Percentiles rank a stretch among this genome's conserved stretches.
phyloP scores from a whole-genome alignment of 441 rosid species.

The Populus hybrid region DNA sequence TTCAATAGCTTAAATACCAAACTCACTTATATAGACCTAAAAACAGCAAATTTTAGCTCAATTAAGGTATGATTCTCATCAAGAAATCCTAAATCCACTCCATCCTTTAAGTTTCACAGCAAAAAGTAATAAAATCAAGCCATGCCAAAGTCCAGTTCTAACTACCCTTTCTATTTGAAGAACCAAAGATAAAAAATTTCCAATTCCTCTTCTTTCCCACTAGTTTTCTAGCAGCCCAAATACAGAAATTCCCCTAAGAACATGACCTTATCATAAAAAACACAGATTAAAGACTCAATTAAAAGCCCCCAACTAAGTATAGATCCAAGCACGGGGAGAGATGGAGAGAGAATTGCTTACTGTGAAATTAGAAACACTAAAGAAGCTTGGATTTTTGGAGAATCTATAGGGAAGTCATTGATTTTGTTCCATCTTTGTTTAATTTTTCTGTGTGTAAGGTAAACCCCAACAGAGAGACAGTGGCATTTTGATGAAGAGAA shows the following conservation, averaged over 20 bases:
- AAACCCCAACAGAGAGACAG: conserved; percentile 28
- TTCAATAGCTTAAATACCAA: neutral
- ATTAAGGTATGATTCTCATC: conserved; percentile 7
- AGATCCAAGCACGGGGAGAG: neutral
- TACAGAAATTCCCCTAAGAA: neutral
- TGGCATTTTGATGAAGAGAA: conserved; percentile 21
- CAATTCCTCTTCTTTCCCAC: neutral
- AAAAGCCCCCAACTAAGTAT: neutral
- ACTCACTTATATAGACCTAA: neutral
- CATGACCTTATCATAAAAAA: neutral
- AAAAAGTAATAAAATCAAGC: neutral
- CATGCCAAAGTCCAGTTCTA: neutral
- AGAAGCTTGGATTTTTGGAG: conserved; percentile 4
- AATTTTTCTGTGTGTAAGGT: conserved; percentile 16
- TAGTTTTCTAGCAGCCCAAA: conserved; percentile 9
- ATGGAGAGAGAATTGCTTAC: conserved; percentile 17
- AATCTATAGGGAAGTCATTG: conserved; percentile 17
- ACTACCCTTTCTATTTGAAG: neutral
- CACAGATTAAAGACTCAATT: neutral
- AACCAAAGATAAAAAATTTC: neutral
- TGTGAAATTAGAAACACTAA: conserved; percentile 14
- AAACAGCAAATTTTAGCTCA: neutral
- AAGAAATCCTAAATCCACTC: neutral
- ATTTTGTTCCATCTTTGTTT: neutral
- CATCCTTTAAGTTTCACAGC: neutral